Conservation (phyloP, 345 rosid genomes). For the Lagerstroemia speciosa region DNA sequence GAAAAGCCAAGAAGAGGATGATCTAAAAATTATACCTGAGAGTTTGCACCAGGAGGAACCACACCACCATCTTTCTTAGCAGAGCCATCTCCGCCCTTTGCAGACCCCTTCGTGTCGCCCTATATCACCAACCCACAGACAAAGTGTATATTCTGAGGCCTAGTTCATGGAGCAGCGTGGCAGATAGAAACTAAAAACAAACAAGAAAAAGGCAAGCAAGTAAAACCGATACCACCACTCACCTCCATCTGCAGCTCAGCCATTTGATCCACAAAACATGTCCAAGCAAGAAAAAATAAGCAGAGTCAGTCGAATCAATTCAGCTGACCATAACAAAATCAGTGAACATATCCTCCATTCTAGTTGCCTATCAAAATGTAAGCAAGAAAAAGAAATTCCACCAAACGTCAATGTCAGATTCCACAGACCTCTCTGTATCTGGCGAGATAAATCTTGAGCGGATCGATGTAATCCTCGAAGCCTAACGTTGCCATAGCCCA, state of each 20-base stretch:
- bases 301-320: background rate
- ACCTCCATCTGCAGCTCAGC: slow-evolving; percentile 72
- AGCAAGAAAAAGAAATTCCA: background rate
- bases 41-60: slow-evolving; percentile 37
- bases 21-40: slow-evolving; percentile 36
- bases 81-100: slow-evolving; percentile 51
- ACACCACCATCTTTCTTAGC: slow-evolving; percentile 38
- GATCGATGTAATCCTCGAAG: slow-evolving; percentile 94
- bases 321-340: background rate
- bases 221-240: slow-evolving; percentile 10
- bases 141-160: background rate
- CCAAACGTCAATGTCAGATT: background rate
- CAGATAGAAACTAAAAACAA: background rate
- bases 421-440: slow-evolving; percentile 72
- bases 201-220: background rate
- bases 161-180: background rate
- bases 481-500: slow-evolving; percentile 99
- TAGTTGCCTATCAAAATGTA: background rate
- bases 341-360: too few relatives aligned
- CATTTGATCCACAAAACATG: slow-evolving; percentile 10
- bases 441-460: slow-evolving; percentile 66
- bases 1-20: background rate
- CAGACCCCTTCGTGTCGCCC: slow-evolving; percentile 86
- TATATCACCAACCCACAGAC: slow-evolving; percentile 12
- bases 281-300: background rate